Evolutionary conservation across 2,329 filamentous ascomycete genomes (phyloP), one percentile per base, ranked within the genome.

Genomic region (Atkinsonella texensis): DNA sequence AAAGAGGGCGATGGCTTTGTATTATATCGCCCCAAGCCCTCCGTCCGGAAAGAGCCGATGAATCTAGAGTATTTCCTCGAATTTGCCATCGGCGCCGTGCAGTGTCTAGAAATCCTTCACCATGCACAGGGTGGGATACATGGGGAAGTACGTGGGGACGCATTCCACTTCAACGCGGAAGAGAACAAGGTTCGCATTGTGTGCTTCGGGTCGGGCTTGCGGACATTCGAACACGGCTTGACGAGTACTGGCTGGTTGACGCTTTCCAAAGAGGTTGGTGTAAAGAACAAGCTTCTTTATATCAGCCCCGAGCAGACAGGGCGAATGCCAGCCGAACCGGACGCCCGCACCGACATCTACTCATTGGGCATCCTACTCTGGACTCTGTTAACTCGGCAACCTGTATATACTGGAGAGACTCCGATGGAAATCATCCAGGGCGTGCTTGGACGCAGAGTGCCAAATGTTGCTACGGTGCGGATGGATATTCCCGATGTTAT

Each of bases 271-370:
- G 87, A 96, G 64, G 70, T 89, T 8, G 90, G 90, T 2, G 87
- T 89, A 41, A 89, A 89, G 68, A 84, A 90, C 63, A 95, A 95
- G 67, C 74, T 97, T 18, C 81, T 90, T 49, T 96, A 89, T 63
- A 94, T 96, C 63, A 91, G 89, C 46, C 90, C 91, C 0, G 91
- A 97, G 64, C 91, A 96, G 71, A 96, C 91, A 2, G 91, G 91
- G 13, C 83, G 91, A 18, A 85, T 96, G 78, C 87, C 89, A 2
- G 89, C 87, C 3, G 90, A 96, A 65, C 91, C 91, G 1, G 91
- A 96, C 67, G 87, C 80, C 43, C 80, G 91, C 41, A 96, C 91
- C 15, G 91, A 97, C 66, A 94, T 96, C 33, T 96, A 96, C 70
- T 90, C 88, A 0, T 72, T 96, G 1, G 91, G 91, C 4, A 83